Evolutionary conservation across 2,329 filamentous ascomycete species (phyloP), one percentile per base, ranked within the genome.

Genomic region (Blastomyces emzantsi): DNA sequence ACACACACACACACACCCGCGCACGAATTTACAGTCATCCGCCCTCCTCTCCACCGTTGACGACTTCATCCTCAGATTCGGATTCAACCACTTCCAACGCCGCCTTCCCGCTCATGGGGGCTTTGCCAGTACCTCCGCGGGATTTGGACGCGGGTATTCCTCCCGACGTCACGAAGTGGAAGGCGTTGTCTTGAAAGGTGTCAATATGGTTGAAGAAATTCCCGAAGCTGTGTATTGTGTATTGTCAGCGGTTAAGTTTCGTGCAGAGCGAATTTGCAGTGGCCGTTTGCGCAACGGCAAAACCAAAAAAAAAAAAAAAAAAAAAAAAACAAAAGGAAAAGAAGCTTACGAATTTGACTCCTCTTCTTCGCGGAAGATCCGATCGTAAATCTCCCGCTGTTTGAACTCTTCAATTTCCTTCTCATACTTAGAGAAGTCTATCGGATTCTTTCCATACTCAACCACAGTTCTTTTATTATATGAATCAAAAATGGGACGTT

Each of bases 321-420:
- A 25, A 15, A 39, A 59, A 49, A n/a, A 19, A 11, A 33, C 3
- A 19, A n/a, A 33, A 41, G 8, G n/a, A 45, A 28, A 28, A 47
- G 6, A 51, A 69, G 85, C 90, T 84, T 81, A 93, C 90, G 90
- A 85, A 73, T 93, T 92, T 67, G 90, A 88, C 74, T 88, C 85
- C 76, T 94, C 90, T 75, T 97, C 94, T 61, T 96, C 88, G 33
- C 88, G 83, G 76, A 95, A 97, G 68, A 97, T 96, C 30, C 90
- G 84, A 71, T 90, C 85, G 74, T 99, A 99, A 65, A 99, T 97
- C 74, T 96, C 87, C 69, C 87, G 79, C 73, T 96, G 87, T 79
- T 97, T 97, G 78, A 99, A 99, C 65, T 87, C 88, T 67, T 89
- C 83, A 69, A 99, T 90, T 75, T 90, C 84, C 58, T 86, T 84